Percentiles rank a stretch among this genome's conserved stretches.
Conservation (phyloP, 2,329 filamentous ascomycete genomes). For the Penicillium frequentans region DNA sequence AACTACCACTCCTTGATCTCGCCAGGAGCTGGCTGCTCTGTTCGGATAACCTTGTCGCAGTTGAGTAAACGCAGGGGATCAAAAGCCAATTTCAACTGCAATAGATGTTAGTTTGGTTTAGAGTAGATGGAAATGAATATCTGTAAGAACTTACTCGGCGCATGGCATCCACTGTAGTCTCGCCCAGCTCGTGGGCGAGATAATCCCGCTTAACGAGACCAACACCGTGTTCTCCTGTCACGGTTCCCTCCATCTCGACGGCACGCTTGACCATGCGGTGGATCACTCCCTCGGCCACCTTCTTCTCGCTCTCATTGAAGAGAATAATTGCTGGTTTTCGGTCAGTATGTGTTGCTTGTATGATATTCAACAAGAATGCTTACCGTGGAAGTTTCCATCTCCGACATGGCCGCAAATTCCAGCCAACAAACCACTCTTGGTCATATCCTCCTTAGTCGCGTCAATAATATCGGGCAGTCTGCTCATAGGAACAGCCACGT, state of each 20-base stretch:
- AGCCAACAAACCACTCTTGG: slow-evolving; percentile 61
- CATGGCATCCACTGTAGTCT: slow-evolving; percentile 64
- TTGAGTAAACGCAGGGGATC: slow-evolving; percentile 67
- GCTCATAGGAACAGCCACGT: slow-evolving; percentile 76
- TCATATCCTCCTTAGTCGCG: slow-evolving; percentile 65
- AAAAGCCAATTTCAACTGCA: slow-evolving; percentile 62
- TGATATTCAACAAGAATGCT: slow-evolving; percentile 15
- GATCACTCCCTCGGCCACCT: slow-evolving; percentile 59
- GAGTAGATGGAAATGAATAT: background rate
- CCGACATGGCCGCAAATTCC: slow-evolving; percentile 73
- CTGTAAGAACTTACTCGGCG: slow-evolving; percentile 52
- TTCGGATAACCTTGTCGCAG: slow-evolving; percentile 65
- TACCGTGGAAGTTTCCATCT: slow-evolving; percentile 72
- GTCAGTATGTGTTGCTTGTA: background rate
- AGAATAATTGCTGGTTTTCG: slow-evolving; percentile 56
- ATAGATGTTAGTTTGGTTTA: slow-evolving; percentile 16
- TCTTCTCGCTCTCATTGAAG: slow-evolving; percentile 59
- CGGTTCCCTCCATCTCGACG: slow-evolving; percentile 69
- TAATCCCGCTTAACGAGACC: slow-evolving; percentile 70
- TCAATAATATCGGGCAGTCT: slow-evolving; percentile 71
- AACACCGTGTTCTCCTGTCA: slow-evolving; percentile 71
- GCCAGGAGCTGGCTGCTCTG: slow-evolving; percentile 49
- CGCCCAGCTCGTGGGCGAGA: slow-evolving; percentile 61
- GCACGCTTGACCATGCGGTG: slow-evolving; percentile 70
- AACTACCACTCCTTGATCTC: slow-evolving; percentile 51